These are phyloP conservation scores for Ensete glaucum DNA, from an alignment of 176 grass and related monocot species.

Conservation along the genomic window DNA sequence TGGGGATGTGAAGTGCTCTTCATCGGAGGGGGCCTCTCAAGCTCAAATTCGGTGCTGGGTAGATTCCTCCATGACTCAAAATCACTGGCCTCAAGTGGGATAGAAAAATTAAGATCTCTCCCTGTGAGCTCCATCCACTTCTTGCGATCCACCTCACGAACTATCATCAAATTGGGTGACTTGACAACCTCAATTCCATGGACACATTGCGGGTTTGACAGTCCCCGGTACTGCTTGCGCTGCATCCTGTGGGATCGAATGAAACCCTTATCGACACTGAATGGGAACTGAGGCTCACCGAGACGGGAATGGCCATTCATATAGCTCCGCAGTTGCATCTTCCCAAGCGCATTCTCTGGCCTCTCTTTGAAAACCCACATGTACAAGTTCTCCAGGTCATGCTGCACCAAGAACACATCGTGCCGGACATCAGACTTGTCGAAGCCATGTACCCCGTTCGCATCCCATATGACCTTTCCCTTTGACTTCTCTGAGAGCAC, in stretches of 20 bases:
- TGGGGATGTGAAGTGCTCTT: slow-evolving; percentile 41
- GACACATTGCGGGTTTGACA: slow-evolving; percentile 93
- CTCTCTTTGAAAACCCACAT: slow-evolving; percentile 99
- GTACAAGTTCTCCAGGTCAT: slow-evolving; percentile 99
- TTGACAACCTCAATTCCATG: slow-evolving; percentile 89
- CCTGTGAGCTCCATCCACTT: slow-evolving; percentile 90
- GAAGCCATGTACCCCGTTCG: slow-evolving; percentile 41
- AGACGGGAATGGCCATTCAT: slow-evolving; percentile 94
- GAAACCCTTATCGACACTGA: slow-evolving; percentile 72
- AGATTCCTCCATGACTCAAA: slow-evolving; percentile 91
- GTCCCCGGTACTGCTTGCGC: slow-evolving; percentile 87
- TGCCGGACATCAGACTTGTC: slow-evolving; percentile 77
- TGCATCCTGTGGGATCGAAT: slow-evolving; percentile 96
- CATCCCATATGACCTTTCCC: slow-evolving; percentile 53
- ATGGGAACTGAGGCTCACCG: slow-evolving; percentile 79
- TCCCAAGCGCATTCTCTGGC: slow-evolving; percentile 83
- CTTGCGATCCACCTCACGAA: slow-evolving; percentile 67
- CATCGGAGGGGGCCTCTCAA: slow-evolving; percentile 45
- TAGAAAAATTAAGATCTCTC: slow-evolving; percentile 70
- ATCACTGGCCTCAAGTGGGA: slow-evolving; percentile 76
- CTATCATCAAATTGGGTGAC: slow-evolving; percentile 47
- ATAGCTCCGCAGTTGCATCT: slow-evolving; percentile 99
- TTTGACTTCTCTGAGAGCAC: slow-evolving; percentile 70
- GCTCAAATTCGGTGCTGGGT: slow-evolving; percentile 62
- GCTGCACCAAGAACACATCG: slow-evolving; percentile 93